Evolutionary conservation across 352 stramenopile species (phyloP).

Genomic region (Globisporangium carolinianum): DNA sequence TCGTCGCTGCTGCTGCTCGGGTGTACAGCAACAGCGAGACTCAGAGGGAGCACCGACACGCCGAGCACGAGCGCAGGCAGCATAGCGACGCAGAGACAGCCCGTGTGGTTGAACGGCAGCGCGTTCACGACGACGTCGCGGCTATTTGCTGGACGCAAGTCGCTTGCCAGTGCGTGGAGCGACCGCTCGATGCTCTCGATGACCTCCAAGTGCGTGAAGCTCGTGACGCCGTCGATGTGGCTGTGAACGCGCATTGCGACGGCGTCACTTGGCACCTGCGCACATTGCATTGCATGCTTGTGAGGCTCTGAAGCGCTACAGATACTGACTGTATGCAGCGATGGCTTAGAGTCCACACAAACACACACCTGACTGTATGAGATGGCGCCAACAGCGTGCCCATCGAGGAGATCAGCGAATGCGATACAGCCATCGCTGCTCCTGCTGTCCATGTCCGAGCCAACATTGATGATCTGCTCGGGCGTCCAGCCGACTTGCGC

Average conservation of each 20-base stretch:
- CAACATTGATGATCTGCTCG: neutral
- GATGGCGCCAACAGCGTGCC: neutral
- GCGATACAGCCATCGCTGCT: neutral
- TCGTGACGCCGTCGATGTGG: neutral
- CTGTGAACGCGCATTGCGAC: slow-evolving; percentile 2
- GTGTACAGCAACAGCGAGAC: neutral
- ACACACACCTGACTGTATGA: neutral
- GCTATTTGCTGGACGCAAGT: neutral
- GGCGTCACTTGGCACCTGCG: slow-evolving; percentile 1
- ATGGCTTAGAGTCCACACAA: neutral
- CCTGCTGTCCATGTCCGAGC: neutral
- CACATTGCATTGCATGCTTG: neutral
- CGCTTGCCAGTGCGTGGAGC: neutral
- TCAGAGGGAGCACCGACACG: slow-evolving; percentile 9
- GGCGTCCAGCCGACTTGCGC: neutral
- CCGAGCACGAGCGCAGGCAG: slow-evolving; percentile 8
- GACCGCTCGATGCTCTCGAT: slow-evolving; percentile 13
- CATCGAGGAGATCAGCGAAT: neutral
- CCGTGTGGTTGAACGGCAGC: slow-evolving; percentile 11
- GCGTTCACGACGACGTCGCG: slow-evolving; percentile 5
- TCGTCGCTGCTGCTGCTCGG: neutral
- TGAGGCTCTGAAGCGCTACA: neutral
- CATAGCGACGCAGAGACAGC: neutral
- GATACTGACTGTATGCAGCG: neutral
- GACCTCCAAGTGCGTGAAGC: slow-evolving; percentile 13